Evolutionary conservation across 2,329 filamentous ascomycete genomes (phyloP).

Genomic region (Colletotrichum sp.): DNA sequence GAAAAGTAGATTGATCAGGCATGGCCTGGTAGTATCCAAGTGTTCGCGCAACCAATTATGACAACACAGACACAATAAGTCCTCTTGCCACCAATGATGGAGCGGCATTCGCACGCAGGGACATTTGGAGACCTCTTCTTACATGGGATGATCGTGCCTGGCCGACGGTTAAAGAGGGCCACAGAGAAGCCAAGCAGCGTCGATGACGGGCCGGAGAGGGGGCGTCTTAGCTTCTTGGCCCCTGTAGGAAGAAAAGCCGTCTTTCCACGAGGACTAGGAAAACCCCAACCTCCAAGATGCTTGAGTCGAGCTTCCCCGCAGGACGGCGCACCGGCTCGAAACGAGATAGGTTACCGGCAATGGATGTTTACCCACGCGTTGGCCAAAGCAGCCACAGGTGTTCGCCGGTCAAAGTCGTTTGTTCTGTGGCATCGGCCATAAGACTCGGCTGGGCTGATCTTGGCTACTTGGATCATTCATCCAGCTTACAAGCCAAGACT

Average conservation of each 20-base stretch:
- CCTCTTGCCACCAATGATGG: neutral
- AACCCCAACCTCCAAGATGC: neutral
- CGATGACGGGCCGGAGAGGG: neutral
- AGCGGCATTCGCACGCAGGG: neutral
- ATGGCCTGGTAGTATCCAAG: neutral
- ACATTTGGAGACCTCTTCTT: neutral
- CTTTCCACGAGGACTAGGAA: neutral
- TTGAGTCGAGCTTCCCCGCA: slow-evolving; percentile 12
- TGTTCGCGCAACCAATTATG: neutral
- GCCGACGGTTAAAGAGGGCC: slow-evolving; percentile 14
- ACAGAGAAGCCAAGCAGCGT: neutral
- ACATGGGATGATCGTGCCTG: neutral
- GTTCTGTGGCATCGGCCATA: neutral
- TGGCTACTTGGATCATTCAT: neutral
- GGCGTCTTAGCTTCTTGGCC: neutral
- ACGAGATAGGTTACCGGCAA: neutral
- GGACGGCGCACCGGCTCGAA: neutral
- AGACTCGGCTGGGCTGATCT: neutral
- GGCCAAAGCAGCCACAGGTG: neutral
- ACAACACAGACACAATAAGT: neutral
- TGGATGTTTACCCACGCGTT: neutral
- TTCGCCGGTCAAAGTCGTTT: neutral
- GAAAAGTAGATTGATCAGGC: neutral
- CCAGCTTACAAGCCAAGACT: too few species aligned
- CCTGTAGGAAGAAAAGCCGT: slow-evolving; percentile 6